Conservation (phyloP, 2,329 filamentous ascomycete species). For the Exophiala dermatitidis region DNA sequence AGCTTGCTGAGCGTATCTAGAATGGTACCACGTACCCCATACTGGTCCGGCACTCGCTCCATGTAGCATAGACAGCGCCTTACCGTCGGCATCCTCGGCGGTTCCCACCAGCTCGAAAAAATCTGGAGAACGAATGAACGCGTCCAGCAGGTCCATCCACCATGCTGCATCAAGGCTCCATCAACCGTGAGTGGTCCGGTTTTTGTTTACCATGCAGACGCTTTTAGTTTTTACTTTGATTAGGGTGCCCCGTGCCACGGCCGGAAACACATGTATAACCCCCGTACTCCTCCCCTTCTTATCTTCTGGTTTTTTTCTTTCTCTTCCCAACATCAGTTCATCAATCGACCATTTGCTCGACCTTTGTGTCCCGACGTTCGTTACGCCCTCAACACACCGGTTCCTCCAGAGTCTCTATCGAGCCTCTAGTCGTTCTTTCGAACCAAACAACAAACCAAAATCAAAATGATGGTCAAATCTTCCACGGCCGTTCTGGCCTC, state of each 20-base stretch:
- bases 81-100: not conserved
- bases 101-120: not conserved
- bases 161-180: not conserved
- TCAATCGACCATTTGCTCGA: not conserved
- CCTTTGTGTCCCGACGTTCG: slow-evolving; percentile 19
- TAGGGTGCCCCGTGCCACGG: not conserved
- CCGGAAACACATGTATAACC: not conserved
- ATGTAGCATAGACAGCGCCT: not conserved
- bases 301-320: slow-evolving; percentile 5
- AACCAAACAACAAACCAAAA: slow-evolving; percentile 4
- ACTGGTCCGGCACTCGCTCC: not conserved
- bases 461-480: slow-evolving; percentile 9
- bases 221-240: not conserved
- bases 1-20: not conserved
- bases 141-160: not conserved
- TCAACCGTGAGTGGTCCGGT: not conserved
- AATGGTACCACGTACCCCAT: not conserved
- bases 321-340: not conserved
- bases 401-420: slow-evolving; percentile 17
- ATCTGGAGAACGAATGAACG: slow-evolving; percentile 1
- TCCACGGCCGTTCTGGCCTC: slow-evolving; percentile 12
- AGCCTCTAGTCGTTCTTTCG: slow-evolving; percentile 19
- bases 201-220: not conserved
- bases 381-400: slow-evolving; percentile 6
- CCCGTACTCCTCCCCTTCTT: not conserved